A percentile compares a stretch with the other conserved stretches of the same genome.
Conservation (phyloP, 2,329 filamentous ascomycete species). For the Aspergillus udagawae region DNA sequence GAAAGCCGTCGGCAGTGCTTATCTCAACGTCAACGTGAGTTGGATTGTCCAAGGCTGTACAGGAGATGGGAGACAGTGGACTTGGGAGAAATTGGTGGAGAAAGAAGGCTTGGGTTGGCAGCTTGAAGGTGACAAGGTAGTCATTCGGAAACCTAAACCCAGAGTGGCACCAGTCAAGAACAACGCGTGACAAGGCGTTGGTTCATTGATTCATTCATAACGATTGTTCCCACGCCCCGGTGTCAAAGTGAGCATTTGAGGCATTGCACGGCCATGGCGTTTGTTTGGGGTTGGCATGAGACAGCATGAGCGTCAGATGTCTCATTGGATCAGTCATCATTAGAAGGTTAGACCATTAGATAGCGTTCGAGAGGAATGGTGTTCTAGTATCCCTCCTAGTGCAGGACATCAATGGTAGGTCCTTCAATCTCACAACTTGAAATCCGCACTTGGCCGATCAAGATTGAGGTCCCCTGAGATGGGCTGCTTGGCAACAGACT, state of each 20-base stretch:
- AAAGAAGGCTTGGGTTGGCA: conserved; percentile 81
- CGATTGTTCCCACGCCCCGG: neutral
- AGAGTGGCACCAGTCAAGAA: conserved; percentile 17
- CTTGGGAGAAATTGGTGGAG: conserved; percentile 68
- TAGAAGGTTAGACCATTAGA: conserved; percentile 5
- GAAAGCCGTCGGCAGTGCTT: conserved; percentile 81
- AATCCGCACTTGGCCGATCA: conserved; percentile 69
- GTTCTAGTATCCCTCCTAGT: neutral
- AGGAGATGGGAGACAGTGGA: conserved; percentile 39
- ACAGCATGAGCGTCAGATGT: neutral
- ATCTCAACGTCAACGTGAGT: conserved; percentile 73
- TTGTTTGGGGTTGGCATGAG: neutral
- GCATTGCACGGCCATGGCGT: conserved; percentile 3
- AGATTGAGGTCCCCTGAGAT: conserved; percentile 56
- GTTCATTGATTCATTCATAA: neutral
- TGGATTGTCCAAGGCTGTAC: conserved; percentile 55
- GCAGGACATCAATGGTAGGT: neutral
- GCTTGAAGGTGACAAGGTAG: conserved; percentile 64
- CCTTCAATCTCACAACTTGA: conserved; percentile 59
- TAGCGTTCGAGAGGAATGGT: neutral
- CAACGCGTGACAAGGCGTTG: neutral
- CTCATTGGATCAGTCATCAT: neutral
- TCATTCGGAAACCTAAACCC: conserved; percentile 61
- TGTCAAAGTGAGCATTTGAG: neutral
- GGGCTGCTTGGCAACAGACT: conserved; percentile 61